Conservation (phyloP, 2,329 filamentous ascomycete species). For the Passalora sequoiae region DNA sequence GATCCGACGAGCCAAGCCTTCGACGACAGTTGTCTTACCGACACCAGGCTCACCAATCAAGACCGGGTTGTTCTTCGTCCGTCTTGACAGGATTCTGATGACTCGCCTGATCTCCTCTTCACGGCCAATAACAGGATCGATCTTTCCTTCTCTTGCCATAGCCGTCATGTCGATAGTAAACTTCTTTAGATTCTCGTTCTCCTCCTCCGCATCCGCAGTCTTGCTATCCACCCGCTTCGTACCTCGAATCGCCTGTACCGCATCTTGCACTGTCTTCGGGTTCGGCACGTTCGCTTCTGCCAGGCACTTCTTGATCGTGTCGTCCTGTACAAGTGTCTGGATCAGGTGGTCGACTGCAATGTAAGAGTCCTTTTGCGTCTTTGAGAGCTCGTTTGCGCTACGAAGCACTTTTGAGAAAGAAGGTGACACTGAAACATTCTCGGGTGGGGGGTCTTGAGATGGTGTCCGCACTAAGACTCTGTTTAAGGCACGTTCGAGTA, state of each 20-base stretch:
- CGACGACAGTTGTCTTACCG: constrained; percentile 95
- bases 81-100: constrained; percentile 81
- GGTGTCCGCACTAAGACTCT: constrained; percentile 85
- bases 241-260: constrained; percentile 86
- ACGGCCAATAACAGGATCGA: constrained; percentile 93
- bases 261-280: constrained; percentile 79
- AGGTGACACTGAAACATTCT: constrained; percentile 76
- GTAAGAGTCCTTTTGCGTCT: constrained; percentile 94
- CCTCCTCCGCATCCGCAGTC: constrained; percentile 85
- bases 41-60: constrained; percentile 97
- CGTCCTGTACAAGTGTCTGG: constrained; percentile 73
- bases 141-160: constrained; percentile 93
- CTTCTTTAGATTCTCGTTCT: constrained; percentile 93
- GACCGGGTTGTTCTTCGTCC: constrained; percentile 98
- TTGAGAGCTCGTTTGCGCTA: constrained; percentile 81
- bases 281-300: constrained; percentile 89
- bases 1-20: constrained; percentile 90
- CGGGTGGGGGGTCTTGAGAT: constrained; percentile 90
- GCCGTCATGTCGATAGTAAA: constrained; percentile 99
- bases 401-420: constrained; percentile 76
- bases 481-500: constrained; percentile 84
- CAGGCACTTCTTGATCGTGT: constrained; percentile 65
- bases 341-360: constrained; percentile 95
- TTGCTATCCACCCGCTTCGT: constrained; percentile 93
- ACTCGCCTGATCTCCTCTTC: constrained; percentile 94